Evolutionary conservation across 768 basidiomycete genomes (phyloP), one percentile per base, ranked within the genome.

Genomic region (Trametes meyenii): DNA sequence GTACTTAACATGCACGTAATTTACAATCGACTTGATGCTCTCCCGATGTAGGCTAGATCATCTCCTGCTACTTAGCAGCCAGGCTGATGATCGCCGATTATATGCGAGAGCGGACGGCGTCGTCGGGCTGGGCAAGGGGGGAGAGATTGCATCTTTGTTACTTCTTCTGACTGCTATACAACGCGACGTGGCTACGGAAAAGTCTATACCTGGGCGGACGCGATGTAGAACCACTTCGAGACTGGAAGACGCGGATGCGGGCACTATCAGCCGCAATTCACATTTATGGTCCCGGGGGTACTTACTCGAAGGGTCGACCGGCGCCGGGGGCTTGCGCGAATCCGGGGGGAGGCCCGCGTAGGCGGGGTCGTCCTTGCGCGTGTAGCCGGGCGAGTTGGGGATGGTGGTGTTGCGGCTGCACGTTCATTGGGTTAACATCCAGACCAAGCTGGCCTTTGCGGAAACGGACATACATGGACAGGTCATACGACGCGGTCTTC

Each of bases 181-280:
- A 65, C 52, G 26, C 51, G 16, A 57, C 33, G 48, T 50, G 54
- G 55, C 60, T 44, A 61, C 61, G 42, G 29, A 52, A 61, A 46
- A 14, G 16, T 59, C 58, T 71, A 93, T 62, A 93, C 89, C 65
- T 89, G 88, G 35, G 90, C 90, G 36, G 92, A 93, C 21, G 93
- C 92, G 70, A 95, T 95, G 77, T 94, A 92, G 86, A 94, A 94
- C 92, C 92, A 94, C 73, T 93, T 94, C 66, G 87, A 92, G 68
- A 94, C 92, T 92, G 12, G 11, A 17, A 12, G 5, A 5, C 23
- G 14, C 8, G 29, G 19, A 21, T 19, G 24, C n/a, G 19, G 21
- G 2, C 43, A 57, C 26, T 5, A 49, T 36, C 8, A 43, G 51
- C 51, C 54, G 23, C 36, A 4, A 14, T 23, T 62, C 29, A 61